These are phyloP conservation scores for Avena sativa DNA, from an alignment of 176 grass and related monocot genomes.

Conservation along the genomic window DNA sequence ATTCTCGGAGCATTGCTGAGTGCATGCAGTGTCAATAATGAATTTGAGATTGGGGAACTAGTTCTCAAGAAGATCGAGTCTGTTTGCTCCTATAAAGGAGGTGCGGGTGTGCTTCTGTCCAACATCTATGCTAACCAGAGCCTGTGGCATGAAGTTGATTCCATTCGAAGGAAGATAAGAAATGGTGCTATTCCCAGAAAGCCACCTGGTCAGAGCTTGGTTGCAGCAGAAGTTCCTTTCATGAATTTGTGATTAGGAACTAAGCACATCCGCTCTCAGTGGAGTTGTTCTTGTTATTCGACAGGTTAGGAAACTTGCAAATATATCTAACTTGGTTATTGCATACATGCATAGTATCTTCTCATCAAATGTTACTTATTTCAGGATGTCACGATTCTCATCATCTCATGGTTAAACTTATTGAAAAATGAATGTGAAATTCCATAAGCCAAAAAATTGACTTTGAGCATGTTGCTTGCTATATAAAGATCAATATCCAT, in stretches of 20 bases:
- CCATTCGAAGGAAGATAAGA: constrained; percentile 56
- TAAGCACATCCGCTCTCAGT: background rate
- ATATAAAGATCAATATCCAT: constrained; percentile 1
- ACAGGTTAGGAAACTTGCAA: constrained; percentile 38
- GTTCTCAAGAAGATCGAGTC: constrained; percentile 63
- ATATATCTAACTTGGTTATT: background rate
- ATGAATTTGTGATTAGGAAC: constrained; percentile 32
- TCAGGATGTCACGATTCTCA: constrained; percentile 25
- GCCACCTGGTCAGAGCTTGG: constrained; percentile 65
- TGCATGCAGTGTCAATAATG: constrained; percentile 59
- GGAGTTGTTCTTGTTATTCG: constrained; percentile 20
- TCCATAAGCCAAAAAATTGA: background rate
- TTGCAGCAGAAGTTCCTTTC: constrained; percentile 39
- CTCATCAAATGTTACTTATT: background rate
- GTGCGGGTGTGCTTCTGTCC: constrained; percentile 64
- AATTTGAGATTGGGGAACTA: constrained; percentile 64
- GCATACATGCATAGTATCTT: background rate
- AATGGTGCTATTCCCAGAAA: constrained; percentile 41
- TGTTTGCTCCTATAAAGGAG: constrained; percentile 66
- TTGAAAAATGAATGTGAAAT: constrained; percentile 3
- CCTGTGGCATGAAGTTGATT: constrained; percentile 67
- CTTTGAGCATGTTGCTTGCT: background rate
- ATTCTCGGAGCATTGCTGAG: constrained; percentile 69
- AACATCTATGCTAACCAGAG: constrained; percentile 73
- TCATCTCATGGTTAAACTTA: background rate